phyloP scores from a whole-genome alignment of 768 basidiomycete genomes.

The Candolleomyces efflorescens region DNA sequence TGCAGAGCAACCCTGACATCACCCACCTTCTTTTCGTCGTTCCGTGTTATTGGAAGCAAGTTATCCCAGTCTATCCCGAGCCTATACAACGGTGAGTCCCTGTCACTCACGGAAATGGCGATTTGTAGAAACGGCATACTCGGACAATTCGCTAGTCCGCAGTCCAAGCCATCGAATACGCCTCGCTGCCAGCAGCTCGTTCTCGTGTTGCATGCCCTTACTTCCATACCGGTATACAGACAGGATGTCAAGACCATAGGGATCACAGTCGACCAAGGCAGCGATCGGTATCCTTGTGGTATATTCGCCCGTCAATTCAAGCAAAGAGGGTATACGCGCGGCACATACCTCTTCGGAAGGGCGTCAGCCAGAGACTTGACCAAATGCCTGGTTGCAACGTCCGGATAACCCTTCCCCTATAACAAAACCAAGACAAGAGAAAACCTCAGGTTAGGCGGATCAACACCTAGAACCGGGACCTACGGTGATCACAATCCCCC shows the following conservation, averaged over 20 bases:
- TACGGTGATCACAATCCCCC: slow-evolving; percentile 79
- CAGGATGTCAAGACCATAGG: slow-evolving; percentile 89
- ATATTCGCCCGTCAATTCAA: no score
- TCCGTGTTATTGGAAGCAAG: slow-evolving; percentile 63
- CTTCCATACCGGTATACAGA: slow-evolving; percentile 87
- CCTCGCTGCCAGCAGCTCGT: slow-evolving; percentile 54
- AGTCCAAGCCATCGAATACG: slow-evolving; percentile 81
- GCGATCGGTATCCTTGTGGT: slow-evolving; percentile 64
- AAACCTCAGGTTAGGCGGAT: no score
- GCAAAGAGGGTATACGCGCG: no score
- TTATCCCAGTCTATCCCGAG: slow-evolving; percentile 55
- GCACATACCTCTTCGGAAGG: slow-evolving; percentile 53
- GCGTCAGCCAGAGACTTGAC: slow-evolving; percentile 67
- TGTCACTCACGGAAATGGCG: background rate
- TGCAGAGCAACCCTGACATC: background rate
- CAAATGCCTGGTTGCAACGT: slow-evolving; percentile 85
- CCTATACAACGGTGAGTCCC: slow-evolving; percentile 29
- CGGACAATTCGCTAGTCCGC: slow-evolving; percentile 58
- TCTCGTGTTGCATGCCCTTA: slow-evolving; percentile 63
- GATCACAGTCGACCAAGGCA: slow-evolving; percentile 85
- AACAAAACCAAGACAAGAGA: no score
- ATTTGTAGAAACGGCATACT: slow-evolving; percentile 35
- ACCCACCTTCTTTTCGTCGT: slow-evolving; percentile 73
- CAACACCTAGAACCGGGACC: no score
- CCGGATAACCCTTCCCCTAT: slow-evolving; percentile 97